These are phyloP conservation scores for Lasiosphaeriaceae sp. DNA, from an alignment of 495 filamentous ascomycete species.

Conservation along the genomic window DNA sequence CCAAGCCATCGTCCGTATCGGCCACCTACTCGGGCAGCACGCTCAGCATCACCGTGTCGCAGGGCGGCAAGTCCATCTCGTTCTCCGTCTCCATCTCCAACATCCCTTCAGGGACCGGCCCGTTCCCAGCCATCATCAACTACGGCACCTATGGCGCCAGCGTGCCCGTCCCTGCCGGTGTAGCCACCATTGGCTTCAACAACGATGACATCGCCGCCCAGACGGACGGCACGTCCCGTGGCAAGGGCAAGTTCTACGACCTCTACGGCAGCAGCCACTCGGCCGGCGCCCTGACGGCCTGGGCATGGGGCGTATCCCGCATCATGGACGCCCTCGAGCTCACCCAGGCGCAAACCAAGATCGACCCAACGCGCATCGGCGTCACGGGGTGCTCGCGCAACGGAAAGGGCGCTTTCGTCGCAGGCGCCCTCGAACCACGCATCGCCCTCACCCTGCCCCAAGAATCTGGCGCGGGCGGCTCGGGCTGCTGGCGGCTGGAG, in stretches of 20 bases:
- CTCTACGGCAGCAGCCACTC: conserved; percentile 44
- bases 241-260: conserved; percentile 46
- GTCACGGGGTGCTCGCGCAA: conserved; percentile 53
- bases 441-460: conserved; percentile 52
- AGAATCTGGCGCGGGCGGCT: conserved; percentile 48
- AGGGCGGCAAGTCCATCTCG: conserved; percentile 42
- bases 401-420: conserved; percentile 52
- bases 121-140: conserved; percentile 46
- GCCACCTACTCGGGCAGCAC: conserved; percentile 35
- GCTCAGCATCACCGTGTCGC: conserved; percentile 37
- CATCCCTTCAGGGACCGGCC: conserved; percentile 31
- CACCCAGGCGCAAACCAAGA: conserved; percentile 33
- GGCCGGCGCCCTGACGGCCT: conserved; percentile 47
- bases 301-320: conserved; percentile 51
- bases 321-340: conserved; percentile 51
- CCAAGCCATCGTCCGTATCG: conserved; percentile 37
- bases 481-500: conserved; percentile 50
- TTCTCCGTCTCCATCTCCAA: conserved; percentile 44
- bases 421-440: conserved; percentile 46
- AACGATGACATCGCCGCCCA: conserved; percentile 48
- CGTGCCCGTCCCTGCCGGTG: conserved; percentile 45
- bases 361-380: conserved; percentile 44
- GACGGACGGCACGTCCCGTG: conserved; percentile 31
- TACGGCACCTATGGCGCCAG: conserved; percentile 33
- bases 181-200: conserved; percentile 46